Evolutionary conservation across 1,284 basidiomycete genomes (phyloP).

Genomic region (Mycena citricolor): DNA sequence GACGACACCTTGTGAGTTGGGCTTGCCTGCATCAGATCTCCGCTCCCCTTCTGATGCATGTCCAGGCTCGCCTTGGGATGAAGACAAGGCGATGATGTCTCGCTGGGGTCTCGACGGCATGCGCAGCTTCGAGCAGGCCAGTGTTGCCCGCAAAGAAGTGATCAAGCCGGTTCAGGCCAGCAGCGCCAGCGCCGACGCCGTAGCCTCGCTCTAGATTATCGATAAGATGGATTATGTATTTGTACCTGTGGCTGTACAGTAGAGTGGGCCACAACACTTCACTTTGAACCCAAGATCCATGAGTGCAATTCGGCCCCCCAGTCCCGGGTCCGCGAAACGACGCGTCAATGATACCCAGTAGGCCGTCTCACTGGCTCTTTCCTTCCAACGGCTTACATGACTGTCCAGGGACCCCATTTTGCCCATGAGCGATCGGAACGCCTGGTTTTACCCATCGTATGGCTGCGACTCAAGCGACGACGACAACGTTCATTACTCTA

Average conservation of each 20-base stretch:
- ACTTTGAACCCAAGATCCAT: too few relatives aligned
- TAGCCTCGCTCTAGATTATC: too few relatives aligned
- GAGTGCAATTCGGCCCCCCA: too few relatives aligned
- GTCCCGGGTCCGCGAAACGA: too few relatives aligned
- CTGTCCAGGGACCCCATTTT: slow-evolving; percentile 28
- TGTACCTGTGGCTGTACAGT: too few relatives aligned
- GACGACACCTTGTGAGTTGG: slow-evolving; percentile 85
- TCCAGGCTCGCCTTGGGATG: slow-evolving; percentile 83
- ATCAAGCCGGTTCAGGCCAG: slow-evolving; percentile 27
- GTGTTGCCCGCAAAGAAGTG: slow-evolving; percentile 56
- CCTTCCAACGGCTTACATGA: neutral
- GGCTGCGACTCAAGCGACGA: slow-evolving; percentile 64
- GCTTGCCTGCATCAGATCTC: slow-evolving; percentile 10
- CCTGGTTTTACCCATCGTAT: slow-evolving; percentile 76
- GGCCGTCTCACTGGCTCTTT: neutral
- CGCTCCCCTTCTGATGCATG: too few relatives aligned
- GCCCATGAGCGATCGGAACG: slow-evolving; percentile 68
- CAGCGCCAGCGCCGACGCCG: too few relatives aligned
- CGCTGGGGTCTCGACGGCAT: slow-evolving; percentile 94
- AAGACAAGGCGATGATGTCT: slow-evolving; percentile 92
- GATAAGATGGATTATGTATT: too few relatives aligned
- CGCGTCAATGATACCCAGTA: slow-evolving; percentile 30
- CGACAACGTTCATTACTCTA: slow-evolving; percentile 54
- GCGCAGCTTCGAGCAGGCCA: slow-evolving; percentile 77
- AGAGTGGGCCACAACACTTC: too few relatives aligned